These are phyloP conservation scores for Trichomonas vaginalis DNA, from an alignment of 208 protist genomes.

Conservation along the genomic window DNA sequence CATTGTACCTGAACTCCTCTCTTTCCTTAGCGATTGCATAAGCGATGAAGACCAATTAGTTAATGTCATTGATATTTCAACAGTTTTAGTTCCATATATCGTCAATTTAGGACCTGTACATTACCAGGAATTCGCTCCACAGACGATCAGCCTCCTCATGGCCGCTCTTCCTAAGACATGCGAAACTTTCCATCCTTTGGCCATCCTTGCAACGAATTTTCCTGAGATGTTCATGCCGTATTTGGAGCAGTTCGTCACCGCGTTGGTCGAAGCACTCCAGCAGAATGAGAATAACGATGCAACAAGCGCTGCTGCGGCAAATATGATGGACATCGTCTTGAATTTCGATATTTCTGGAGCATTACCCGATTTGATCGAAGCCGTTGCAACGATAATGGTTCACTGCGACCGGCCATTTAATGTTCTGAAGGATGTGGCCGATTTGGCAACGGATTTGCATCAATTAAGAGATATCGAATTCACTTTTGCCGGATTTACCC, in stretches of 20 bases:
- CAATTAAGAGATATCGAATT: background rate
- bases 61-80: background rate
- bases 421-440: background rate
- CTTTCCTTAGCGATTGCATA: background rate
- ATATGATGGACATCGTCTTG: background rate
- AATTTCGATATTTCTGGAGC: background rate
- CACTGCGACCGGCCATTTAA: background rate
- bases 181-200: background rate
- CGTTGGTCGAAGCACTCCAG: background rate
- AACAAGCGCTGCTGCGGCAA: background rate
- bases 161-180: background rate
- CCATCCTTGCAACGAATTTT: background rate
- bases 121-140: background rate
- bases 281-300: background rate
- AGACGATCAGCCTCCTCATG: background rate
- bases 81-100: background rate
- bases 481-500: background rate
- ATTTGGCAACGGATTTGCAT: background rate
- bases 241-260: background rate
- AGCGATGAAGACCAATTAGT: background rate
- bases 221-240: background rate
- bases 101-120: background rate
- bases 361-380: background rate
- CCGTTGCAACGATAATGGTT: background rate
- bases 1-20: background rate